Conservation (phyloP, 371 early-diverging fungal genomes). For the Saksenaea oblongispora region DNA sequence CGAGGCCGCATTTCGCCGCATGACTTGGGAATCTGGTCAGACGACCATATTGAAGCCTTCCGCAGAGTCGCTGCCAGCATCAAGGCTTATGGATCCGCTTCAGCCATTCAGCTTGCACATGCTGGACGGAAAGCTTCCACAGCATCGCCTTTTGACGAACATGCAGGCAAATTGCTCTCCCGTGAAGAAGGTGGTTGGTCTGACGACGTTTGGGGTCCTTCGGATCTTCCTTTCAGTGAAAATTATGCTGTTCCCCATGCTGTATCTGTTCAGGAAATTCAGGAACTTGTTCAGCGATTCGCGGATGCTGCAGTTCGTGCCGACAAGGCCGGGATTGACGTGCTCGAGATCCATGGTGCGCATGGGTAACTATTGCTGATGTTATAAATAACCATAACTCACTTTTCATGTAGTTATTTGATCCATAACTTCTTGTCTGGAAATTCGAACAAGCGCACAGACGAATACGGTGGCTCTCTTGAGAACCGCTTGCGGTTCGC, state of each 20-base stretch:
- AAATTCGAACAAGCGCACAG: constrained; percentile 79
- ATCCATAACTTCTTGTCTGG: constrained; percentile 81
- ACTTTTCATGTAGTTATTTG: constrained; percentile 67
- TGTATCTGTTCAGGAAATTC: constrained; percentile 66
- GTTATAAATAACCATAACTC: constrained; percentile 13
- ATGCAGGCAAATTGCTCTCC: constrained; percentile 31
- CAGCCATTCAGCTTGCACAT: constrained; percentile 82
- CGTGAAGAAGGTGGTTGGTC: constrained; percentile 76
- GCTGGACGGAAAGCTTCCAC: constrained; percentile 81
- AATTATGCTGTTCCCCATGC: constrained; percentile 57
- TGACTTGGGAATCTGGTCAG: constrained; percentile 77
- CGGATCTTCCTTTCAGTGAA: constrained; percentile 52
- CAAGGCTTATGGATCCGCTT: constrained; percentile 62
- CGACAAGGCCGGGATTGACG: constrained; percentile 81
- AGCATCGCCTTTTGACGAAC: constrained; percentile 36
- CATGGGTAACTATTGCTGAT: constrained; percentile 33
- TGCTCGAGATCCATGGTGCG: constrained; percentile 85
- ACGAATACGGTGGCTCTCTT: constrained; percentile 79
- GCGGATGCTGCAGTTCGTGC: constrained; percentile 73
- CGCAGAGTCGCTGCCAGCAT: constrained; percentile 63
- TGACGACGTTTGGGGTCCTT: constrained; percentile 73
- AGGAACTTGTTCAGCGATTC: constrained; percentile 59
- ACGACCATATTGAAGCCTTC: constrained; percentile 69
- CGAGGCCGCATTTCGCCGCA: constrained; percentile 80
- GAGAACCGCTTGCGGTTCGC: constrained; percentile 78